Conservation (phyloP, 306 rosid species). For the Cucurbita pepo region DNA sequence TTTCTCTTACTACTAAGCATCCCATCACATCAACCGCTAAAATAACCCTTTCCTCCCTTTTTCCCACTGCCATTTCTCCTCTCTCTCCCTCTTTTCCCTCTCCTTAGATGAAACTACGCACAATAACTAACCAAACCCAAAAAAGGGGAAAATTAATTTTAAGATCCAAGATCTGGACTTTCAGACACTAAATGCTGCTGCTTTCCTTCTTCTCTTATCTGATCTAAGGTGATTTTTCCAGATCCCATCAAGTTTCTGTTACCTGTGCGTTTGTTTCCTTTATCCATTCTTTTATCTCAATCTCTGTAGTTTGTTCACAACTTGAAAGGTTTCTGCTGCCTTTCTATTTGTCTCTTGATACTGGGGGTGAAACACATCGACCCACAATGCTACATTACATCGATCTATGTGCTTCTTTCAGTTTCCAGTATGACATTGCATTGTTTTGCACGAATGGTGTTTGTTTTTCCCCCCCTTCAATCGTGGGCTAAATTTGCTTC, state of each 20-base stretch:
- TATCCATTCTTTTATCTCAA: background rate
- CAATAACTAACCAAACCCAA: background rate
- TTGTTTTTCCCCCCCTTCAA: background rate
- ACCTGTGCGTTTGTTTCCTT: background rate
- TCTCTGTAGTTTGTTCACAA: background rate
- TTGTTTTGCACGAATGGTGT: background rate
- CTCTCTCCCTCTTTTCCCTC: slow-evolving; percentile 2
- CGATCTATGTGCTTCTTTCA: background rate
- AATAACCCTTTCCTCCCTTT: background rate
- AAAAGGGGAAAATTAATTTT: background rate
- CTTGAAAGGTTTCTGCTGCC: background rate
- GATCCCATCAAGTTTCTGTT: background rate
- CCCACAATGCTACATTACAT: background rate
- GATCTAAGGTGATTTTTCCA: slow-evolving; percentile 4
- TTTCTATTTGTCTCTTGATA: background rate
- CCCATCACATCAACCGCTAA: background rate
- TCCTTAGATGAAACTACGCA: background rate
- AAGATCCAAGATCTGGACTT: slow-evolving; percentile 29
- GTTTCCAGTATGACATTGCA: background rate
- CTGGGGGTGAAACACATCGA: background rate
- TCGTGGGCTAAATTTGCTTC: background rate
- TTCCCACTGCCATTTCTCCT: background rate
- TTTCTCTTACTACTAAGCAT: background rate
- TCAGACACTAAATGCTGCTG: background rate
- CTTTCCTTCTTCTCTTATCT: background rate